Evolutionary conservation across 805 yeast genomes (phyloP), one percentile per base, ranked within the genome.

Genomic region (Ogataea paraovalis): DNA sequence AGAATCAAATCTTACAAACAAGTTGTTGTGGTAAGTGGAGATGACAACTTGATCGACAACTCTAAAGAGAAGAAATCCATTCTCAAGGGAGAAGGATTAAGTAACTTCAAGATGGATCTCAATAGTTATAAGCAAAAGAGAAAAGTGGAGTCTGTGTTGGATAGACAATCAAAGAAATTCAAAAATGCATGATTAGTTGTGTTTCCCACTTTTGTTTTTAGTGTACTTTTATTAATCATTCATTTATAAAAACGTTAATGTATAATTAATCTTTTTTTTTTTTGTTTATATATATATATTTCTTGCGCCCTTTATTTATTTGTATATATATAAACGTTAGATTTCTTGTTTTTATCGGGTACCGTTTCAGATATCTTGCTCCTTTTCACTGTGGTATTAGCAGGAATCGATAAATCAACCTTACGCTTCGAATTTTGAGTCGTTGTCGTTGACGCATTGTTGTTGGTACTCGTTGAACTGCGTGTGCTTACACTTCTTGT

Each of bases 1-100:
- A 75, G 97, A 51, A 69, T 75, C 25, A 79, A 80, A 57, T 80
- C 91, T 50, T 84, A 85, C 59, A 91, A 90, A 59, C 97, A 91
- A 62, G 82, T 87, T 0, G 69, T 85, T 3, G 72, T 69, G 44
- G 63, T 79, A 2, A 83, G 80, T 22, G 90, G 83, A 10, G 77
- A 75, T 39, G 59, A 53, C 10, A 53, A 54, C 13, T 41, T 64
- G 19, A 37, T 64, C 9, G 68, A 60, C 41, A 63, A 64, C 46
- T 41, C 51, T 2, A 38, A 54, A 30, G 67, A 61, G 43, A 45
- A 36, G 12, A 61, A 57, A 20, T 50, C 50, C 43, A 47, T 45
- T 9, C n/a, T 39, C 22, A 43, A 40, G 12, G 33, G 42, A 19
- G 53, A 48, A n/a, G 44, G 40, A 4, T 36, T 42, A 23, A 46